These are phyloP conservation scores for Aspergillus sclerotiicarbonarius DNA, from an alignment of 495 filamentous ascomycete species.

Conservation along the genomic window DNA sequence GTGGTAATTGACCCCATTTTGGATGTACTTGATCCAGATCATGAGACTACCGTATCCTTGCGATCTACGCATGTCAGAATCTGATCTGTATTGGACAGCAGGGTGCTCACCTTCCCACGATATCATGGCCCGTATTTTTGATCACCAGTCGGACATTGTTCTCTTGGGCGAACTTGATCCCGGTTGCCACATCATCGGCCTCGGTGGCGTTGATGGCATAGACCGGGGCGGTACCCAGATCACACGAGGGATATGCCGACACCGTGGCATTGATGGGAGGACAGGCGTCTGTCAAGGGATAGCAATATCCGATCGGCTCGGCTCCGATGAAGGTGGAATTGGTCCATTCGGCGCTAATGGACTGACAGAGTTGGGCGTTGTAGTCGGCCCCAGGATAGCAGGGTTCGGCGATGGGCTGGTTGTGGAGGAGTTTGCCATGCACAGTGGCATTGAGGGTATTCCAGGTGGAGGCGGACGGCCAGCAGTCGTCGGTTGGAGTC, in stretches of 20 bases:
- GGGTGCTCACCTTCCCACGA: conserved; percentile 44
- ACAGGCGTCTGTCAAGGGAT: background rate
- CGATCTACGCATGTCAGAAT: conserved; percentile 26
- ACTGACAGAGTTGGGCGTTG: conserved; percentile 22
- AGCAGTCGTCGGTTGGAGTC: conserved; percentile 30
- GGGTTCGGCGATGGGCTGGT: conserved; percentile 32
- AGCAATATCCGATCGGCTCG: background rate
- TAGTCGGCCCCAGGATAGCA: conserved; percentile 39
- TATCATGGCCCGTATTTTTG: conserved; percentile 56
- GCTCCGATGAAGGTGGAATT: background rate
- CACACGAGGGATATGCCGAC: conserved; percentile 42
- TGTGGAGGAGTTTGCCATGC: conserved; percentile 37
- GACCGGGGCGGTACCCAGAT: conserved; percentile 51
- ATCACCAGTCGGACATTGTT: conserved; percentile 58
- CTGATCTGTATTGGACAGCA: conserved; percentile 27
- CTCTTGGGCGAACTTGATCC: conserved; percentile 45
- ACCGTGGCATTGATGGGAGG: background rate
- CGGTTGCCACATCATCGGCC: conserved; percentile 23
- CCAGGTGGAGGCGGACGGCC: conserved; percentile 40
- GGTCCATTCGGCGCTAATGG: conserved; percentile 22
- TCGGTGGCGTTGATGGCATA: conserved; percentile 41
- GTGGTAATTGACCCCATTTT: conserved; percentile 29
- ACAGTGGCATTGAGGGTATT: conserved; percentile 33
- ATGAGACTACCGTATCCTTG: conserved; percentile 34
- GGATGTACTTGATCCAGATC: conserved; percentile 39